These are phyloP conservation scores for Nymphaea colorata DNA, from an alignment of 164 flowering plant species.

Conservation along the genomic window DNA sequence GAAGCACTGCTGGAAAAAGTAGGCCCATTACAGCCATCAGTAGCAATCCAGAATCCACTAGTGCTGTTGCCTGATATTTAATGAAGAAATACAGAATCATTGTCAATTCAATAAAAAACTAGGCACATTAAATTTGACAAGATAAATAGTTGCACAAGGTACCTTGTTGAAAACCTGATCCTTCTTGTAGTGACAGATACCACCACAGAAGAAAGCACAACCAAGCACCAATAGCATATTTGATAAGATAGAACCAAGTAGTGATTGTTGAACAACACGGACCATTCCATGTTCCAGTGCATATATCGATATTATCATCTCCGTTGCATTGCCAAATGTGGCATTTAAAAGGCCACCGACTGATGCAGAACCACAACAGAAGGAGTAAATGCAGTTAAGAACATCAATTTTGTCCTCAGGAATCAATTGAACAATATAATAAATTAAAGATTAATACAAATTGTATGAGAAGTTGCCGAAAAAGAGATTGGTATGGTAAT, in stretches of 20 bases:
- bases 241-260: conserved; percentile 57
- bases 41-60: conserved; percentile 56
- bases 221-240: conserved; percentile 72
- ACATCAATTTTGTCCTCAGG: not conserved
- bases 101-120: too few species aligned
- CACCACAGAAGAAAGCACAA: conserved; percentile 61
- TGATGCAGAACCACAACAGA: conserved; percentile 15
- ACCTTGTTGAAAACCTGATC: conserved; percentile 61
- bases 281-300: conserved; percentile 47
- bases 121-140: too few species aligned
- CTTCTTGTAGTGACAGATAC: conserved; percentile 30
- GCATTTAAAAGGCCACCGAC: conserved; percentile 74
- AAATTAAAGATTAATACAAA: too few species aligned
- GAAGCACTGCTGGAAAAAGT: conserved; percentile 59
- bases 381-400: not conserved
- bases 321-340: conserved; percentile 71
- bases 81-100: not conserved
- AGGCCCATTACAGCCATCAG: conserved; percentile 73
- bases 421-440: not conserved
- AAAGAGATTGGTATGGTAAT: too few species aligned
- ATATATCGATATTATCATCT: conserved; percentile 51
- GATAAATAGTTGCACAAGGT: not conserved
- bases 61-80: conserved; percentile 38
- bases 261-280: conserved; percentile 60
- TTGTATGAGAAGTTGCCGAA: too few species aligned